Evolutionary conservation across 371 early-diverging fungal genomes (phyloP).

Genomic region (Smittium mucronatum): DNA sequence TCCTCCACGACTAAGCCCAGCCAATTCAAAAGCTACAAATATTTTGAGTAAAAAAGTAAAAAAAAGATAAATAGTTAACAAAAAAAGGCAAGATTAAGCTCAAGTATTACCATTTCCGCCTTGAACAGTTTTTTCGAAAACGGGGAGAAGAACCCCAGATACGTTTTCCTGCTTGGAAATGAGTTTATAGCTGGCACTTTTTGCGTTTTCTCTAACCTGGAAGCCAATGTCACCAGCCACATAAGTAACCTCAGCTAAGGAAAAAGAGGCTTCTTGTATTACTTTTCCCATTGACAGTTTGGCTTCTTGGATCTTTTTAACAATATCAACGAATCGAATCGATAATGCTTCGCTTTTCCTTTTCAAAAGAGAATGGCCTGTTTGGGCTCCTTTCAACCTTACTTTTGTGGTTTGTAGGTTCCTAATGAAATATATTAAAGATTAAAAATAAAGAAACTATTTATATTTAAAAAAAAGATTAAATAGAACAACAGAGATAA

Average conservation of each 20-base stretch:
- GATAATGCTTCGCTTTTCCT: constrained; percentile 97
- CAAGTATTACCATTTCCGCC: constrained; percentile 47
- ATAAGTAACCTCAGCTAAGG: constrained; percentile 95
- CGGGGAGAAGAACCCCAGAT: constrained; percentile 91
- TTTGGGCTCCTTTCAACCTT: constrained; percentile 95
- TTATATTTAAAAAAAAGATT: neutral
- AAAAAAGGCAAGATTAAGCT: neutral
- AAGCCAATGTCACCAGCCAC: constrained; percentile 95
- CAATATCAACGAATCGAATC: constrained; percentile 85
- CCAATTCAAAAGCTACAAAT: constrained; percentile 59
- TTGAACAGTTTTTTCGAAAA: constrained; percentile 75
- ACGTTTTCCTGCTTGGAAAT: constrained; percentile 91
- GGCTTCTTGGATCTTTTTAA: constrained; percentile 90
- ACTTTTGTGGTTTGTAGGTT: constrained; percentile 87
- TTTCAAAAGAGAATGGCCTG: constrained; percentile 94
- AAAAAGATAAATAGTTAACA: neutral
- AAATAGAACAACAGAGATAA: neutral
- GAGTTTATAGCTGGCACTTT: constrained; percentile 79
- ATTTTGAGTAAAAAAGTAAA: neutral
- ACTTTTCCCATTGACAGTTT: constrained; percentile 91
- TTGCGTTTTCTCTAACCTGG: constrained; percentile 86
- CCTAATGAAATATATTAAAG: constrained; percentile 37
- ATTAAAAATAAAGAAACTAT: neutral
- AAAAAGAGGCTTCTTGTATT: constrained; percentile 95
- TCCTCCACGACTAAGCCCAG: constrained; percentile 97